Evolutionary conservation across 1,139 yeast genomes (phyloP).

Genomic region (Tardiomyces blankii): DNA sequence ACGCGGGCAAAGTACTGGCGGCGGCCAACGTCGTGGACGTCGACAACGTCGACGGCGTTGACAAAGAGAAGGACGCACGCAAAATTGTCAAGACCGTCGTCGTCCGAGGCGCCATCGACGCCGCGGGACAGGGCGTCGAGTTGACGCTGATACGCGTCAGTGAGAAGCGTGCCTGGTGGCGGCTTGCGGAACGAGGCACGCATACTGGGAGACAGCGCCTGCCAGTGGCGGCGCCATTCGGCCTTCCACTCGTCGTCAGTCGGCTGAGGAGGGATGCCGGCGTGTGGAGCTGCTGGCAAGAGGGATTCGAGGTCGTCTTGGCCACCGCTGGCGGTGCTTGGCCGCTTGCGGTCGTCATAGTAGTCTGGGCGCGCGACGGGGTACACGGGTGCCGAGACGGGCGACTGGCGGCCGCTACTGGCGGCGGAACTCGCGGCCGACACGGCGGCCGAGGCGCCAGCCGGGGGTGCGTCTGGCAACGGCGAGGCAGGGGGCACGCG

Average conservation of each 20-base stretch:
- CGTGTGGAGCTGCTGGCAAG: conserved; percentile 2
- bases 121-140: conserved; percentile 70
- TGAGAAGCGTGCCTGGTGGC: conserved; percentile 48
- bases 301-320: not conserved
- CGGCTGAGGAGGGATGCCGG: conserved; percentile 33
- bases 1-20: conserved; percentile 29
- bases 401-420: conserved; percentile 2
- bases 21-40: conserved; percentile 29
- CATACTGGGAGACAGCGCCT: conserved; percentile 40
- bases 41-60: conserved; percentile 62
- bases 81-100: conserved; percentile 58
- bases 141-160: conserved; percentile 43
- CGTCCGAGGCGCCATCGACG: conserved; percentile 71
- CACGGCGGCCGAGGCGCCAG: conserved; percentile 4
- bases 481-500: not conserved
- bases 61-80: conserved; percentile 59
- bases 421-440: conserved; percentile 2
- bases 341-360: not conserved
- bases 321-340: no score
- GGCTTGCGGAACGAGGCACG: conserved; percentile 65
- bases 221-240: conserved; percentile 60
- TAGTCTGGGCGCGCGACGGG: conserved; percentile 7
- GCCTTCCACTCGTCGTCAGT: conserved; percentile 50
- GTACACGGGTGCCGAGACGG: conserved; percentile 1
- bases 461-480: not conserved